Base-by-base conservation (phyloP, 2,329 filamentous ascomycete species). In the Ilyonectria destructans region DNA sequence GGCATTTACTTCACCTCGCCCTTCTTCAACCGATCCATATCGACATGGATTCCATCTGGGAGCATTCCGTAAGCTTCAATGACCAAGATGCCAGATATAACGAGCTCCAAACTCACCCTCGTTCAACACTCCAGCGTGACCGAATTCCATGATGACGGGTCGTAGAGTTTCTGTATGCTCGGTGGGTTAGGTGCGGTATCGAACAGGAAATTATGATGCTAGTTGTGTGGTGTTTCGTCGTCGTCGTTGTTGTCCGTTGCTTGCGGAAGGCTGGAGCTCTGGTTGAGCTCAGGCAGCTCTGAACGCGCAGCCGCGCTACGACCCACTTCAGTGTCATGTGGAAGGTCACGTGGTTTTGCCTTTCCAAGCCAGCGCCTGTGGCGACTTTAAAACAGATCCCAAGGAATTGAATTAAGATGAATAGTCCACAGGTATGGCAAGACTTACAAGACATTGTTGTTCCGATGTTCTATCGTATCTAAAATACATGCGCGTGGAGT, bases 21-120 rank as follows among this genome's bases (percentile, higher is more conserved):
- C 84, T 95, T 96, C 91, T 99, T 99, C 83, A 99, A 86, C 80
- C 96, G 92, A 79, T 98, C 94, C 96, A 99, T 99, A 81, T 99
- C 96, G 77, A 99, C 88, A 83, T 99, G 96, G 82, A 99, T 98
- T 82, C 96, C 96, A 95, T 99, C 96, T 98, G 78, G 55, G 62
- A 45, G 51, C 59, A 59, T 63, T 48, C 15, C 33, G 68, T 76
- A 61, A 77, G 76, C 72, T 73, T 69, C 73, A 60, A 61, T 65
- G 45, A 64, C 58, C 37, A 56, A 35, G 33, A 62, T 64, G 61
- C 64, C 61, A 68, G 60, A 56, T 68, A 73, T 73, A 68, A 70
- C 69, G 59, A 71, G 71, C 68, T 71, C 52, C 63, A 56, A 58
- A 75, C 79, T 74, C 82, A 91, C 90, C 90, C 85, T 91, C 89